Base-by-base conservation (phyloP, 805 yeast species). In the Candida broadrunensis region DNA sequence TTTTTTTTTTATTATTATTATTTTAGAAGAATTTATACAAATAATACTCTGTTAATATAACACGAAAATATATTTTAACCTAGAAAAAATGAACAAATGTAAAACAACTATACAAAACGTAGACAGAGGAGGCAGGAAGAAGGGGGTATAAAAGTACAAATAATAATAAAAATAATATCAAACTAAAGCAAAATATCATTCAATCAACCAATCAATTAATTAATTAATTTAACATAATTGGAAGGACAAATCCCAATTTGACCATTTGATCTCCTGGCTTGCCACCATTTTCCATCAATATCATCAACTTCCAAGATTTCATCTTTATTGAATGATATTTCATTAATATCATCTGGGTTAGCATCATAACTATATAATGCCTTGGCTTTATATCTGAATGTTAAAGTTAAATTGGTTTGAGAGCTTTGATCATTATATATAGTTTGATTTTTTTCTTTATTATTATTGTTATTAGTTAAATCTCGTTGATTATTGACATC, bases 281-380 rank as follows among this genome's bases (percentile, higher is more conserved):
- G 96, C 98, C 98, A 91, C 99, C 99, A 91, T 66, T 95, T 83
- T 35, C 97, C 97, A 49, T 86, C 86, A 42, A 88, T 88, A 56
- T 91, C 97, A 51, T 88, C 88, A 25, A 91, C 95, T 54, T 83
- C 88, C 61, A 91, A 75, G n/a, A 88, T 69, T 62, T 91, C 98
- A 41, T 93, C 97, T 61, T 90, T 88, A 48, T 75, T 81, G 56
- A 91, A 93, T 4, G 96, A 85, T 18, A 91, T 78, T 66, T 91
- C 99, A 56, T 90, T 89, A 47, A 85, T 88, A 61, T 91, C 99
- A 43, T 85, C 95, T 1, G 91, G 93, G 54, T 85, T 88, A 5
- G 97, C 97, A 38, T 81, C 81, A 60, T 93, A 91, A 36, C 84
- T 75, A 61, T 88, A 93, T 38, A 91, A 72, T 0, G 97, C 97